Evolutionary conservation across 345 rosid species (phyloP), one percentile per base, ranked within the genome.

Genomic region (Geranium brycei): DNA sequence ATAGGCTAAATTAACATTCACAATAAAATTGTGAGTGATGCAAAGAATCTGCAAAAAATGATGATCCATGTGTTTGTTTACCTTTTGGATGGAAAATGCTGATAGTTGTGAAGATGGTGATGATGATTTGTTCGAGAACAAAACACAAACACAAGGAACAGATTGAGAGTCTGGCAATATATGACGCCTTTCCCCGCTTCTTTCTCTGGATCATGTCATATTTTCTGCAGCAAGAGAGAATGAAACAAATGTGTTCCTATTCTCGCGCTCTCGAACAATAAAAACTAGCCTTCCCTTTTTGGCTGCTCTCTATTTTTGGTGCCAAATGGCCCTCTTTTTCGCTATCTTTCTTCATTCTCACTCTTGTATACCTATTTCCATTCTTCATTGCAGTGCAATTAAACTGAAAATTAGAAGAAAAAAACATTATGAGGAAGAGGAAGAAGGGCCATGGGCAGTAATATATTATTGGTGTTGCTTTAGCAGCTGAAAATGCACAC

Each of bases 151-250:
- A 69, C 68, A 76, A 64, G 58, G 41, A 66, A 65, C 66, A 65
- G 64, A 71, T 3, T 57, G 28, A 18, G 31, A 58, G 18, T 64
- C 40, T 13, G 61, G 40, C 30, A 57, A 58, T n/a, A 23, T 47
- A 60, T 72, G 66, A 75, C 64, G 66, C 75, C 58, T 35, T 70
- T 61, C 53, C 64, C 73, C 62, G 62, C 23, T 59, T 51, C 66
- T 55, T 51, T 58, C 68, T 69, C 19, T 19, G 11, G 53, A 47
- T 47, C 53, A 47, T 47, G 15, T 47, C 53, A 47, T 47, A 10
- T 47, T 47, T 47, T 47, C 53, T 47, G 13, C 13, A 7, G 53
- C 53, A 47, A 11, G 14, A 23, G 28, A 23, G 28, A 47, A 47
- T 47, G 53, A 47, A 47, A 47, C 53, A 47, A 47, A 47, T 47